A percentile compares a stretch with the other conserved stretches of the same genome.
phyloP scores from a whole-genome alignment of 352 stramenopile species.

The Globisporangium parvum region DNA sequence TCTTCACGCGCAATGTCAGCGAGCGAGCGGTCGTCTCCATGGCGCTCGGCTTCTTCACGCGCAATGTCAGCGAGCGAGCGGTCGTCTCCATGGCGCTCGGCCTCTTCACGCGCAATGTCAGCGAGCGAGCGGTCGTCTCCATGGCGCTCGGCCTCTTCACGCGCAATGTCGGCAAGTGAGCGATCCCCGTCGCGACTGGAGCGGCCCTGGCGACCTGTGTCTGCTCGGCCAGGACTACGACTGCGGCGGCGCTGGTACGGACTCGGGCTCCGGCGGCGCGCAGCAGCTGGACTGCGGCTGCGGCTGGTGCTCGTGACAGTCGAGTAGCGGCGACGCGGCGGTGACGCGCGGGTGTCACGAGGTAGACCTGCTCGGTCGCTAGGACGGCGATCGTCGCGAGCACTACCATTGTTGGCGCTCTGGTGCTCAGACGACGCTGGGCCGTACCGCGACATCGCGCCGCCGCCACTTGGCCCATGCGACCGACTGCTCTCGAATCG shows the following conservation, averaged over 20 bases:
- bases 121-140: constrained; percentile 43
- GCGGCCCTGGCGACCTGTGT: neutral
- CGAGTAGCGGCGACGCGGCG: neutral
- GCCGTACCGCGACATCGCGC: constrained; percentile 14
- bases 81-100: constrained; percentile 10
- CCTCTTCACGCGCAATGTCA: constrained; percentile 40
- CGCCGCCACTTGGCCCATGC: neutral
- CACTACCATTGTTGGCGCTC: neutral
- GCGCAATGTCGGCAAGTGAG: neutral
- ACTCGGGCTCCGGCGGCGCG: no score
- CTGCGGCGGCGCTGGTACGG: neutral
- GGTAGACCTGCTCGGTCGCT: constrained; percentile 6
- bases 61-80: no score
- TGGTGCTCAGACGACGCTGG: neutral
- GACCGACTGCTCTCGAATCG: no score
- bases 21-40: neutral
- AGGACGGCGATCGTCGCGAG: constrained; percentile 15
- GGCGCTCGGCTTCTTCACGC: no score
- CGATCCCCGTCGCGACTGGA: constrained; percentile 28
- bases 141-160: neutral
- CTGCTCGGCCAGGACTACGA: constrained; percentile 1
- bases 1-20: neutral
- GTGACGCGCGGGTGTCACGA: constrained; percentile 3
- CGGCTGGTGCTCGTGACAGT: neutral
- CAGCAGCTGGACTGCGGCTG: neutral